These are phyloP conservation scores for Trichoderma oligosporum DNA, from an alignment of 2,329 filamentous ascomycete species.

Conservation along the genomic window DNA sequence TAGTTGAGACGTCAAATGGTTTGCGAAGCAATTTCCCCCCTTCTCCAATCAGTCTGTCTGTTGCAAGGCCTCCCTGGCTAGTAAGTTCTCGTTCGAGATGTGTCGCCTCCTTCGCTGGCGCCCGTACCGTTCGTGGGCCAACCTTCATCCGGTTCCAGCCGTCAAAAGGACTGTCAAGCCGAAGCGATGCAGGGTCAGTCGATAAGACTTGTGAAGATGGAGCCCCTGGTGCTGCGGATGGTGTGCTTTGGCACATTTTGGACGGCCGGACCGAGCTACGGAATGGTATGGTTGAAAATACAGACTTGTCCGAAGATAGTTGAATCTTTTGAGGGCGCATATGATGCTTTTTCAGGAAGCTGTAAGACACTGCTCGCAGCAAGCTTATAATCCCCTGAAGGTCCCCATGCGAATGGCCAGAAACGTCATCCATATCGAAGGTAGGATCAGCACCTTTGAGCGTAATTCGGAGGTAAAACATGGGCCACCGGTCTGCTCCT, in stretches of 20 bases:
- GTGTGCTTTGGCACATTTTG: constrained; percentile 9
- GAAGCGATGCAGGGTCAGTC: not conserved
- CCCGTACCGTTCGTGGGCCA: constrained; percentile 17
- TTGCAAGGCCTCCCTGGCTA: not conserved
- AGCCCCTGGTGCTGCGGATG: constrained; percentile 16
- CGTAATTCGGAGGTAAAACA: constrained; percentile 76
- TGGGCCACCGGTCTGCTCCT: constrained; percentile 76
- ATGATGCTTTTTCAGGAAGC: constrained; percentile 72
- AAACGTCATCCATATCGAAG: constrained; percentile 36
- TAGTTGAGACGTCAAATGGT: constrained; percentile 41
- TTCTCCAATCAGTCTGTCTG: constrained; percentile 37
- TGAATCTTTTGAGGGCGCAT: constrained; percentile 53
- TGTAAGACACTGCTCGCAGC: constrained; percentile 62
- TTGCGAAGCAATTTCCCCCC: constrained; percentile 41
- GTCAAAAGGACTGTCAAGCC: constrained; percentile 31
- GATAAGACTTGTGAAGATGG: constrained; percentile 18
- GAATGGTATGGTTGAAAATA: constrained; percentile 27
- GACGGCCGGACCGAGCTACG: constrained; percentile 22
- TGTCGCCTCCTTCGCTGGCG: not conserved
- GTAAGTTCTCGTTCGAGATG: not conserved
- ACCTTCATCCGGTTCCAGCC: constrained; percentile 38
- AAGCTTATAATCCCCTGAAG: constrained; percentile 56
- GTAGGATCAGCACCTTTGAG: constrained; percentile 31
- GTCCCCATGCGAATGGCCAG: constrained; percentile 45
- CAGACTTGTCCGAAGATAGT: constrained; percentile 24